phyloP scores from a whole-genome alignment of 2,329 filamentous ascomycete genomes.

The Calonectria leucothoes region DNA sequence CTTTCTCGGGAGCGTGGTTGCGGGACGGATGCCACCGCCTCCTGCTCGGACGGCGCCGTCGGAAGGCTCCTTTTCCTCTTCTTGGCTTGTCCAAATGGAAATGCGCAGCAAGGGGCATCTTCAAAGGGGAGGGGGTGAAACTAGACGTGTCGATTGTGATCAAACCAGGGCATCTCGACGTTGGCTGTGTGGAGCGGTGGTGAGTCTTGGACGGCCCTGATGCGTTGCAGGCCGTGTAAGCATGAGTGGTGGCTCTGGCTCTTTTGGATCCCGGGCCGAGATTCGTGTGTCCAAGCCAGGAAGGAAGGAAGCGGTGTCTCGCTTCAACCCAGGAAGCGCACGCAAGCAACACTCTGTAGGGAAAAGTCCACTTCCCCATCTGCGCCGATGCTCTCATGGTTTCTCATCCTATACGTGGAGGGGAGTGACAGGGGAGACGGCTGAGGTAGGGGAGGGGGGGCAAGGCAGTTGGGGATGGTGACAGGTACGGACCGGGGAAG shows the following conservation, averaged over 20 bases:
- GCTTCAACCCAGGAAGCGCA: neutral
- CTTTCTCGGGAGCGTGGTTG: neutral
- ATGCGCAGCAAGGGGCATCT: no score
- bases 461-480: neutral
- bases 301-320: neutral
- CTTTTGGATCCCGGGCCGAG: neutral
- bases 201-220: neutral
- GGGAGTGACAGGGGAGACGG: slow-evolving; percentile 1
- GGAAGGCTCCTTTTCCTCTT: no score
- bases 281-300: neutral
- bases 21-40: neutral
- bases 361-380: neutral
- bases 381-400: neutral
- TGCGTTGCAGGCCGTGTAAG: neutral
- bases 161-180: neutral
- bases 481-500: neutral
- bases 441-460: no score
- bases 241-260: neutral
- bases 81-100: neutral
- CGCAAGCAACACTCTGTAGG: neutral
- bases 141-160: slow-evolving; percentile 12
- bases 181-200: slow-evolving; percentile 1
- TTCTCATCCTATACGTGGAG: neutral
- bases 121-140: neutral
- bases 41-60: neutral